A percentile compares a stretch with the other conserved stretches of the same genome.
Conservation (phyloP, 2,329 filamentous ascomycete genomes). For the Aspergillus brasiliensis region DNA sequence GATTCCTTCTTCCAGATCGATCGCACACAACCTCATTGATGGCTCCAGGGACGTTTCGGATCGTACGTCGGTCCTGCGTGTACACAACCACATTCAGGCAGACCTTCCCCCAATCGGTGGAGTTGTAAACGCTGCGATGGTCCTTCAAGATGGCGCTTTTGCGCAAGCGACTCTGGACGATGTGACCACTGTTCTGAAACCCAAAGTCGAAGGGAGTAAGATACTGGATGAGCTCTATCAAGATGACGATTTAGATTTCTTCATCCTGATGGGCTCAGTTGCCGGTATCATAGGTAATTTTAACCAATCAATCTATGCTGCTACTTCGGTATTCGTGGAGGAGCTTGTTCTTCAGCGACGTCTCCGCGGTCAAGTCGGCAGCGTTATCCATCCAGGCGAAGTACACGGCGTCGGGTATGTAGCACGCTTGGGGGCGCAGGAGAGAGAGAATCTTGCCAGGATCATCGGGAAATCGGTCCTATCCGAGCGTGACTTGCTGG, state of each 20-base stretch:
- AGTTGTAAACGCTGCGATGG: constrained; percentile 34
- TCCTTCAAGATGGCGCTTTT: constrained; percentile 40
- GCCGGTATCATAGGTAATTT: constrained; percentile 14
- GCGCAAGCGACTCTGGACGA: constrained; percentile 34
- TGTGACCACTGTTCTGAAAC: constrained; percentile 33
- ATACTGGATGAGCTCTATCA: constrained; percentile 24
- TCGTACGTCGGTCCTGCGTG: constrained; percentile 17
- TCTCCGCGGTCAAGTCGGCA: constrained; percentile 10
- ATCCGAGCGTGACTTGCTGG: constrained; percentile 55
- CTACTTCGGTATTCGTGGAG: constrained; percentile 18
- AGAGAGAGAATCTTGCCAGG: not conserved
- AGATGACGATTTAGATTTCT: constrained; percentile 22
- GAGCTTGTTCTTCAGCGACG: constrained; percentile 18
- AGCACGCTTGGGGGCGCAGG: not conserved
- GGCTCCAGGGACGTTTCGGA: constrained; percentile 19
- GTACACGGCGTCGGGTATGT: constrained; percentile 15
- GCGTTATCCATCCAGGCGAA: constrained; percentile 14
- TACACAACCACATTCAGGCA: constrained; percentile 23
- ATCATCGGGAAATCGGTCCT: constrained; percentile 26
- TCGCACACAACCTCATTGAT: not conserved
- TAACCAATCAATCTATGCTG: constrained; percentile 21
- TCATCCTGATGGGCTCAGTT: constrained; percentile 21
- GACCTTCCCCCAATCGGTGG: constrained; percentile 29
- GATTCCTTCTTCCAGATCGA: no score
- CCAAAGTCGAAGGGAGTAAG: constrained; percentile 44